Evolutionary conservation across 306 rosid genomes (phyloP), one percentile per base, ranked within the genome.

Genomic region (Ormosia semicastrata): DNA sequence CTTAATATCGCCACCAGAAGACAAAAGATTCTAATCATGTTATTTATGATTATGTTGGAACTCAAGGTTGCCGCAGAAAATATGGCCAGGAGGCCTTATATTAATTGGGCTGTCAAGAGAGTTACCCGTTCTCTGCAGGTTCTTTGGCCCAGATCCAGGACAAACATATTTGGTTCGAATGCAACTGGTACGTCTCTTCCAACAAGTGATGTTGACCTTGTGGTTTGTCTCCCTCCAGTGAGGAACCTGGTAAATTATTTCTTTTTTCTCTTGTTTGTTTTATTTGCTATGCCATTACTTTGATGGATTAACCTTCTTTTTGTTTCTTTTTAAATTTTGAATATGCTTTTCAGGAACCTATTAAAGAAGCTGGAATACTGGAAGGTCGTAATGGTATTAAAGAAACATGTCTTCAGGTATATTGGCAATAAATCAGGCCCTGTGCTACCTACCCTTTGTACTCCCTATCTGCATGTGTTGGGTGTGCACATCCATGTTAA

Each of bases 321-420:
- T 41, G 46, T 9, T 44, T 81, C 54, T 29, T 17, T 66, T 66
- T 50, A 78, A 54, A 37, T 7, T 57, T 64, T 24, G 17, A 36
- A 30, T 62, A 50, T 75, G 80, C 67, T 58, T 76, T 76, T 83
- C 77, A 94, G 98, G 98, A 94, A 87, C 98, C 98, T 67, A 94
- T 94, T 72, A 94, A 92, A 89, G 98, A 94, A 91, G 98, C 98
- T 86, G 98, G 98, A 76, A 94, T 94, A 88, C 76, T 94, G 85
- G 98, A 94, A 87, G 98, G 98, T 29, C 97, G 98, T 66, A 94
- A 94, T 89, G 98, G 98, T 75, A 94, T 94, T 36, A 94, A 94
- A 85, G 98, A 94, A 89, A 94, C 98, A 11, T 92, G 98, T 86
- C 98, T 94, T 82, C 98, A 94, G 98, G 98, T 94, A 91, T 46